Evolutionary conservation across 2,329 filamentous ascomycete species (phyloP).

Genomic region (Venturia carpophila): DNA sequence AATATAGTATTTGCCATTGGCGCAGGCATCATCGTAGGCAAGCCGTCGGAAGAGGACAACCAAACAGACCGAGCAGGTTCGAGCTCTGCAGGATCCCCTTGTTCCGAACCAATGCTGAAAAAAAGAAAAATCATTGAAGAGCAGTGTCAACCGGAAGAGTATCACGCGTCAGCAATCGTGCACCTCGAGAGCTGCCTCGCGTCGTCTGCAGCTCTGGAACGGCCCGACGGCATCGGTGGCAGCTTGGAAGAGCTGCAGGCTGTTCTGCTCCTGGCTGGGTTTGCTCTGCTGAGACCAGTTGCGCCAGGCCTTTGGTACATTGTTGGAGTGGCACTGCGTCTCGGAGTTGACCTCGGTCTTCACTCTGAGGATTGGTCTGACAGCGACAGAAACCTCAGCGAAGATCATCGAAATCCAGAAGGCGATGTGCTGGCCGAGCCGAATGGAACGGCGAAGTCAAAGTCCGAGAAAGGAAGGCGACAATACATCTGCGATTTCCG

Average conservation of each 20-base stretch:
- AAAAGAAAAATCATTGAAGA: constrained; percentile 39
- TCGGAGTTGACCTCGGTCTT: constrained; percentile 84
- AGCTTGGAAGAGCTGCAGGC: constrained; percentile 87
- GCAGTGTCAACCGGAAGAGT: constrained; percentile 81
- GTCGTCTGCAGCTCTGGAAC: constrained; percentile 52
- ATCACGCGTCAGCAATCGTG: constrained; percentile 88
- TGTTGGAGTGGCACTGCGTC: constrained; percentile 80
- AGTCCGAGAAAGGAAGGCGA: constrained; percentile 53
- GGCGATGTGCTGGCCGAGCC: constrained; percentile 16
- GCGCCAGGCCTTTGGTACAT: constrained; percentile 97
- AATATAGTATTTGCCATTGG: constrained; percentile 98
- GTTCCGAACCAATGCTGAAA: constrained; percentile 31
- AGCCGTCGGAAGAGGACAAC: constrained; percentile 28
- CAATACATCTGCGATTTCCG: constrained; percentile 83
- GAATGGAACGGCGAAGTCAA: constrained; percentile 3
- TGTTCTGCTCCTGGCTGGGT: constrained; percentile 82
- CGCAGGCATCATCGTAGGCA: constrained; percentile 76
- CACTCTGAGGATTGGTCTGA: constrained; percentile 84
- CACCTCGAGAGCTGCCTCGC: constrained; percentile 79
- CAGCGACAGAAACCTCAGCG: constrained; percentile 41
- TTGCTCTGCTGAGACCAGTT: constrained; percentile 83
- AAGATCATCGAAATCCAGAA: constrained; percentile 30
- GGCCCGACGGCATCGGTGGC: constrained; percentile 62
- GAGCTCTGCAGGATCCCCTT: constrained; percentile 24
- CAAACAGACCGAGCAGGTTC: constrained; percentile 26